A percentile compares a stretch with the other conserved stretches of the same genome.
Evolutionary conservation across 2,329 filamentous ascomycete genomes (phyloP).

Genomic region (Aspergillus ustus): DNA sequence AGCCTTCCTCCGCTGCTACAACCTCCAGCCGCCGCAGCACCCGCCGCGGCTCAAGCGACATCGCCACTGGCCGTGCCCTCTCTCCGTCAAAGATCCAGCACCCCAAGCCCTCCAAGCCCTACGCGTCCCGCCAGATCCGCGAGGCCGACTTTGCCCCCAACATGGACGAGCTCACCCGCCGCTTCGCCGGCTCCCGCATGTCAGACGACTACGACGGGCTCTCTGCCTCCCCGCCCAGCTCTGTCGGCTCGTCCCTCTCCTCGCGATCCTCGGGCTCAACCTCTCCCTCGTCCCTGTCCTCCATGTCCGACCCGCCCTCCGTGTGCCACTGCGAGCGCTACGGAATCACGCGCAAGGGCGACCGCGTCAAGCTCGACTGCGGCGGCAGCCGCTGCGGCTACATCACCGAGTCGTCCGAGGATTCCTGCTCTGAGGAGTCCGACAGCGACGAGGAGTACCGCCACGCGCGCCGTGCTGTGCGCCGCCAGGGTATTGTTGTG

Average conservation of each 20-base stretch:
- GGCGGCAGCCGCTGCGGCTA: conserved; percentile 87
- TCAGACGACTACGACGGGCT: conserved; percentile 73
- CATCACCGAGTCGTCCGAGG: conserved; percentile 64
- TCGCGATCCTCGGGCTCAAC: conserved; percentile 69
- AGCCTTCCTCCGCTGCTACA: conserved; percentile 38
- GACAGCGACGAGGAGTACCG: conserved; percentile 46
- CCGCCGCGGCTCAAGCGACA: conserved; percentile 61
- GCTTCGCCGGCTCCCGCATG: conserved; percentile 73
- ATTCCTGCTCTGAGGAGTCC: conserved; percentile 71
- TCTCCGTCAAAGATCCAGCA: conserved; percentile 88
- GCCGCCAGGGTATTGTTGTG: conserved; percentile 46
- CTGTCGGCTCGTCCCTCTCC: conserved; percentile 67
- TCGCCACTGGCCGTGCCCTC: conserved; percentile 86
- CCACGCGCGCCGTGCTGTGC: conserved; percentile 38
- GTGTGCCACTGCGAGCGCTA: conserved; percentile 94
- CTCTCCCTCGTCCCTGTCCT: conserved; percentile 63
- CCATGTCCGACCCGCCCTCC: conserved; percentile 65
- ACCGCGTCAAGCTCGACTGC: conserved; percentile 95
- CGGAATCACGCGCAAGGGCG: conserved; percentile 90
- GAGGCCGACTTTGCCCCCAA: conserved; percentile 78
- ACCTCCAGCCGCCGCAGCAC: conserved; percentile 29
- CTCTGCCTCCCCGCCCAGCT: conserved; percentile 76
- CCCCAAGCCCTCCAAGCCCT: conserved; percentile 85
- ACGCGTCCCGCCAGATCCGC: conserved; percentile 85
- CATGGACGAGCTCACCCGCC: conserved; percentile 78